phyloP scores from a whole-genome alignment of 805 yeast species.

The Metschnikowia borealis region DNA sequence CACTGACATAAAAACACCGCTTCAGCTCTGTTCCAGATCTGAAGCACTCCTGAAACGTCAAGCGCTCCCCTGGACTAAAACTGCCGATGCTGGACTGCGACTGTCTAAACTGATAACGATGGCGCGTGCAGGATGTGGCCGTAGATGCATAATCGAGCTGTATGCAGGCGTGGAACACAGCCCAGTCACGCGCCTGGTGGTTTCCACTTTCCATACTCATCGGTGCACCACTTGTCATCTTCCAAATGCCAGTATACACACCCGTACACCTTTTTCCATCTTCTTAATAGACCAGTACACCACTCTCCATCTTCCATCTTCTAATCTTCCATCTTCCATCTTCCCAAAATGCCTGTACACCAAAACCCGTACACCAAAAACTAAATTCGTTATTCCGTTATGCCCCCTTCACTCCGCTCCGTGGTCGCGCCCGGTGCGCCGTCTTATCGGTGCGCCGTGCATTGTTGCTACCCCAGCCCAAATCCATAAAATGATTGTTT shows the following conservation, averaged over 20 bases:
- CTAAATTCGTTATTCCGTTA: too few species aligned
- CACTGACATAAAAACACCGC: not conserved
- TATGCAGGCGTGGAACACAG: not conserved
- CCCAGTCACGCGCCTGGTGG: not conserved
- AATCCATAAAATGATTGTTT: too few species aligned
- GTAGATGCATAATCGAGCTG: not conserved
- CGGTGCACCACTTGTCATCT: not conserved
- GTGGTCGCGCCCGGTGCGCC: not conserved
- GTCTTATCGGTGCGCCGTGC: conserved; percentile 1
- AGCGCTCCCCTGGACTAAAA: not conserved
- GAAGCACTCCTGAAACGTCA: not conserved
- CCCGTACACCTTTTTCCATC: not conserved
- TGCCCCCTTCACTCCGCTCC: not conserved
- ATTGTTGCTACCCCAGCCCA: not conserved
- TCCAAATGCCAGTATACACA: not conserved
- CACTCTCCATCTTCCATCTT: too few species aligned
- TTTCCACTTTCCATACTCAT: not conserved
- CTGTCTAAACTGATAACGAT: not conserved
- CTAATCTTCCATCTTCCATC: too few species aligned
- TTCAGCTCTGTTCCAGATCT: not conserved
- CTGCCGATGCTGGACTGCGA: not conserved
- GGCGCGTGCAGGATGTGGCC: not conserved
- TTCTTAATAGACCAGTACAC: not conserved
- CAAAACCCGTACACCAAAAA: too few species aligned
- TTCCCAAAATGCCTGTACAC: too few species aligned